phyloP scores from a whole-genome alignment of 805 yeast genomes.

The Teunomyces barrocoloradensis region DNA sequence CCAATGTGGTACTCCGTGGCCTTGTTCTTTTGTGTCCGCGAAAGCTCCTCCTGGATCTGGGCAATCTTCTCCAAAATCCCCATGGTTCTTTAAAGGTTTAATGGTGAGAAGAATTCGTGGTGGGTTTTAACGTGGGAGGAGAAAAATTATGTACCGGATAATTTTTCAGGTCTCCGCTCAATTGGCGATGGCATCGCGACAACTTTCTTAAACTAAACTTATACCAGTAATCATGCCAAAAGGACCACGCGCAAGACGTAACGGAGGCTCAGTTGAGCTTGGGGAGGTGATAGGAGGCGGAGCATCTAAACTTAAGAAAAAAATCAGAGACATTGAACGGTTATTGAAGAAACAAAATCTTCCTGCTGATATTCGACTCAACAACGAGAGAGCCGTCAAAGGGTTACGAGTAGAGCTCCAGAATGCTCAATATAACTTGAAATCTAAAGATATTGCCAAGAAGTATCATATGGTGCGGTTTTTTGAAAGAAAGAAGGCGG shows the following conservation, averaged over 20 bases:
- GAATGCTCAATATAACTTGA: conserved; percentile 42
- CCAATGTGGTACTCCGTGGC: conserved; percentile 98
- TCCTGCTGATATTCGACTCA: conserved; percentile 62
- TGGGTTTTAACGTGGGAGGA: background rate
- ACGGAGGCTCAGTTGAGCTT: conserved; percentile 23
- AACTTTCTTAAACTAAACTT: background rate
- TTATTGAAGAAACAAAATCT: conserved; percentile 57
- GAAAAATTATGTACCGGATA: background rate
- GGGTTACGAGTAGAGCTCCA: conserved; percentile 60
- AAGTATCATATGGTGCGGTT: conserved; percentile 93
- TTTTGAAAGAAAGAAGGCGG: conserved; percentile 84
- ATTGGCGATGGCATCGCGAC: background rate
- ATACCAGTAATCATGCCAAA: conserved; percentile 15
- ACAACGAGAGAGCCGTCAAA: conserved; percentile 72
- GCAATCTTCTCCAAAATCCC: conserved; percentile 64
- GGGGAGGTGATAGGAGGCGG: conserved; percentile 32
- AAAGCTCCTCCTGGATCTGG: conserved; percentile 88
- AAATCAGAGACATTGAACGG: conserved; percentile 83
- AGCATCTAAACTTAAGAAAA: conserved; percentile 66
- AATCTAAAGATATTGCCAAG: conserved; percentile 53
- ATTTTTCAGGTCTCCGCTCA: background rate
- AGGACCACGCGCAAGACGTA: conserved; percentile 15
- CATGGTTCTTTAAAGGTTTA: conserved; percentile 5
- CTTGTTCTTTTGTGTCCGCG: conserved; percentile 94
- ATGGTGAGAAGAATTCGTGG: too few relatives aligned